phyloP scores from a whole-genome alignment of 768 basidiomycete genomes.

The Termitomyces sp. region DNA sequence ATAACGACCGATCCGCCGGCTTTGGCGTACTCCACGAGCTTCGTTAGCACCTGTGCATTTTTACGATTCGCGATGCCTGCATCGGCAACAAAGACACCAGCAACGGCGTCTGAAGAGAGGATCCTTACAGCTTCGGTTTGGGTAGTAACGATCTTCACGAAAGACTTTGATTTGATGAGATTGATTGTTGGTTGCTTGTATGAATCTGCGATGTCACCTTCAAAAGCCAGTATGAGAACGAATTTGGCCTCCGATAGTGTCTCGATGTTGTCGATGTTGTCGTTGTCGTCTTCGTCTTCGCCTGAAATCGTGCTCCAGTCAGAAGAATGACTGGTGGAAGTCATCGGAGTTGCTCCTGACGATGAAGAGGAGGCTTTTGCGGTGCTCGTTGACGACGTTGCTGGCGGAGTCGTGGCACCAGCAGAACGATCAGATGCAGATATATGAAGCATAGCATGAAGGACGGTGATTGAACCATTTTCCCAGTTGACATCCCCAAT shows the following conservation, averaged over 20 bases:
- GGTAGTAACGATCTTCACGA: slow-evolving; percentile 16
- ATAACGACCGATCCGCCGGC: slow-evolving; percentile 34
- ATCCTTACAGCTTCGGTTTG: slow-evolving; percentile 18
- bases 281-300: neutral
- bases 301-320: neutral
- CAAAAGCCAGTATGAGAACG: slow-evolving; percentile 28
- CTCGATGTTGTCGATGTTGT: neutral
- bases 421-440: neutral
- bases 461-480: slow-evolving; percentile 21
- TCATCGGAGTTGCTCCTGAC: neutral
- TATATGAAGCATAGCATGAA: slow-evolving; percentile 30
- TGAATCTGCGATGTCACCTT: slow-evolving; percentile 17
- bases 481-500: slow-evolving; percentile 33
- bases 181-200: slow-evolving; percentile 23
- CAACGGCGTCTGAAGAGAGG: slow-evolving; percentile 23
- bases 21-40: slow-evolving; percentile 33
- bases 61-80: slow-evolving; percentile 24
- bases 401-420: neutral
- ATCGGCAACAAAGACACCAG: slow-evolving; percentile 34
- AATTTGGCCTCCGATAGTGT: slow-evolving; percentile 9
- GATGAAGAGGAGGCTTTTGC: neutral
- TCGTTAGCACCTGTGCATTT: slow-evolving; percentile 18
- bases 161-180: slow-evolving; percentile 21
- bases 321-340: neutral
- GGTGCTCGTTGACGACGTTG: neutral